Percentiles rank a stretch among this genome's conserved stretches.
Evolutionary conservation across 2,329 filamentous ascomycete species (phyloP).

Genomic region (Trichophyton mentagrophytes): DNA sequence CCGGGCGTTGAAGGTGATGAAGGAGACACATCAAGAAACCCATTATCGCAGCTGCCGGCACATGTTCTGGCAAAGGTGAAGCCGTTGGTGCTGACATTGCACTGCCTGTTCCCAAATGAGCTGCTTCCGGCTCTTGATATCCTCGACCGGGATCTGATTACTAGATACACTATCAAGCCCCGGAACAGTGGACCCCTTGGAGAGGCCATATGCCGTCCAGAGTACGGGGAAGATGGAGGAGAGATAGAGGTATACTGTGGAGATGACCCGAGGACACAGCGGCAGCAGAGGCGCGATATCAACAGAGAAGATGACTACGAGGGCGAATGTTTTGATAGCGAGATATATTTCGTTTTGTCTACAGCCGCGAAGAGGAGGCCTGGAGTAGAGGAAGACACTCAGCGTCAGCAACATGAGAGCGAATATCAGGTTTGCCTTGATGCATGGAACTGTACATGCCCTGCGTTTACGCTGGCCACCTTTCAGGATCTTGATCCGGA

Average conservation of each 20-base stretch:
- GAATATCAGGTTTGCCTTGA: slow-evolving; percentile 58
- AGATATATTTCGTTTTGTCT: slow-evolving; percentile 54
- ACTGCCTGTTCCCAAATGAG: slow-evolving; percentile 70
- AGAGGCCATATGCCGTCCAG: background rate
- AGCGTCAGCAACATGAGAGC: slow-evolving; percentile 11
- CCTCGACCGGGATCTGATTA: slow-evolving; percentile 64
- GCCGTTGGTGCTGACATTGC: slow-evolving; percentile 60
- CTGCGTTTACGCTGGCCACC: slow-evolving; percentile 63
- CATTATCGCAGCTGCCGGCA: slow-evolving; percentile 8
- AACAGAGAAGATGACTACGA: slow-evolving; percentile 2
- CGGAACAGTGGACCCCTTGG: too few species aligned
- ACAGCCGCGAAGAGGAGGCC: slow-evolving; percentile 18
- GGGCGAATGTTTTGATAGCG: background rate
- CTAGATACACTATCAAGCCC: slow-evolving; percentile 14
- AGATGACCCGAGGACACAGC: background rate
- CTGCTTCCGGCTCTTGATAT: slow-evolving; percentile 78
- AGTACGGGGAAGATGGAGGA: background rate
- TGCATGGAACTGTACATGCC: slow-evolving; percentile 84
- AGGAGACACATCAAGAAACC: slow-evolving; percentile 2
- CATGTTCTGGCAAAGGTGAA: slow-evolving; percentile 24
- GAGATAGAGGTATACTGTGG: background rate
- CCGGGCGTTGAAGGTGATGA: background rate
- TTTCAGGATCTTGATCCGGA: slow-evolving; percentile 31
- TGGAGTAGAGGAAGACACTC: background rate
- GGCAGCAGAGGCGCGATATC: background rate